Base-by-base conservation (phyloP, 1,284 basidiomycete species). In the Leccinum subrobustum region DNA sequence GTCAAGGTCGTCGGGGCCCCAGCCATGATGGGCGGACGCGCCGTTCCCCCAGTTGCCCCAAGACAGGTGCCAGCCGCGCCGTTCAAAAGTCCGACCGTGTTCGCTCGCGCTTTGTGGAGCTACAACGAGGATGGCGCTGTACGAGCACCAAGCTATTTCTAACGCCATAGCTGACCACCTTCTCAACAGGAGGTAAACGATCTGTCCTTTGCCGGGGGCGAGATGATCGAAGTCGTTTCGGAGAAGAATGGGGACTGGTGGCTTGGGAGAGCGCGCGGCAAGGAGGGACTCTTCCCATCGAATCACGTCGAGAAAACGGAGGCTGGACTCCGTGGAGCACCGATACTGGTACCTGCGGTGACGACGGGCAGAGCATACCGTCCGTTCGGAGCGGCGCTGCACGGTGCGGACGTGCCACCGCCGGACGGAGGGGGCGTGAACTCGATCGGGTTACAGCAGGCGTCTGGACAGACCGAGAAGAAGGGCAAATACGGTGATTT, bases 121-220 rank as follows among this genome's bases (percentile, higher is more conserved):
- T 91, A 89, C 73, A 89, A 89, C 64, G 84, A 86, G 63, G 73
- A 82, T 59, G 80, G 80, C 27, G 67, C 73, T 63, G 88, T 85
- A 65, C 44, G 76, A 53, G 47, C 20, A 44, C 50, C 33, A 44
- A 20, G 23, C 37, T 33, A 48, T 60, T 61, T 23, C 3, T 44
- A 27, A 27, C 55, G 31, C 52, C 6, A 4, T 8, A 14, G 25
- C 11, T 67, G 52, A 69, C 55, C 16, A 35, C 20, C 20, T 16
- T 48, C 42, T 50, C 62, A 56, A 56, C 60, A 89, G 85, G 83
- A 88, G 65, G 74, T 77, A 3, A 81, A 83, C 48, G 74, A 83
- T 54, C 60, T 73, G 23, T 65, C 73, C 12, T 73, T 76, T 64
- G 57, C 69, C 27, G 39, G 58, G 23, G 78, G 76, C 1, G 78